phyloP scores from a whole-genome alignment of 768 basidiomycete genomes.

The Tricholoma terreum region DNA sequence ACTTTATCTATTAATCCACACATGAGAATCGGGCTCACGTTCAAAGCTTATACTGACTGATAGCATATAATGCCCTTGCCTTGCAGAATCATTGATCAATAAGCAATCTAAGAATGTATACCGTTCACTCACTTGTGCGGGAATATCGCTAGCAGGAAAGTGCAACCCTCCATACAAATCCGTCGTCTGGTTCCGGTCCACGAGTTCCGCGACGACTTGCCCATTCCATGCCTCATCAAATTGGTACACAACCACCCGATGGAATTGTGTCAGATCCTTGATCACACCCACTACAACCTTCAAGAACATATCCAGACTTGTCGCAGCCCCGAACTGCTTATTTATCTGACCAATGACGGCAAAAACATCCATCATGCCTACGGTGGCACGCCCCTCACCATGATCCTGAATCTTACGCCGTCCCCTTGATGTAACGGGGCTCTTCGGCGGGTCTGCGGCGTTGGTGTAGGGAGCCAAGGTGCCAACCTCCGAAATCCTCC shows the following conservation, averaged over 20 bases:
- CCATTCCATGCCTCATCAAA: conserved; percentile 82
- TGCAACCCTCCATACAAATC: conserved; percentile 72
- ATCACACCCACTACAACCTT: conserved; percentile 69
- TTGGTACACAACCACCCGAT: conserved; percentile 78
- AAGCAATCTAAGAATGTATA: neutral
- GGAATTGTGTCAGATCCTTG: conserved; percentile 79
- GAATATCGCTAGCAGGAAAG: conserved; percentile 69
- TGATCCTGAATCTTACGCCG: conserved; percentile 14
- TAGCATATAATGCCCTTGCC: conserved; percentile 65
- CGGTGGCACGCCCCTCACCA: conserved; percentile 21
- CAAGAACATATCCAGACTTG: conserved; percentile 64
- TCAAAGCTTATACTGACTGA: conserved; percentile 42
- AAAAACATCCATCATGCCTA: conserved; percentile 78
- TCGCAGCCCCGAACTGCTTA: conserved; percentile 68
- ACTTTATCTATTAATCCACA: conserved; percentile 56
- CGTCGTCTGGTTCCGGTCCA: conserved; percentile 72
- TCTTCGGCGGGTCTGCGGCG: conserved; percentile 1
- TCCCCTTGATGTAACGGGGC: conserved; percentile 2
- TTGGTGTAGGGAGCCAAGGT: neutral
- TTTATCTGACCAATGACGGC: conserved; percentile 77
- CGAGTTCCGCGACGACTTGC: conserved; percentile 72
- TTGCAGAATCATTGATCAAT: conserved; percentile 21
- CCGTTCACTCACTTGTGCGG: conserved; percentile 50
- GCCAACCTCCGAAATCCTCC: conserved; percentile 39
- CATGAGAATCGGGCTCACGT: neutral